These are phyloP conservation scores for Colletotrichum sp. DNA, from an alignment of 2,329 filamentous ascomycete species.

Conservation along the genomic window DNA sequence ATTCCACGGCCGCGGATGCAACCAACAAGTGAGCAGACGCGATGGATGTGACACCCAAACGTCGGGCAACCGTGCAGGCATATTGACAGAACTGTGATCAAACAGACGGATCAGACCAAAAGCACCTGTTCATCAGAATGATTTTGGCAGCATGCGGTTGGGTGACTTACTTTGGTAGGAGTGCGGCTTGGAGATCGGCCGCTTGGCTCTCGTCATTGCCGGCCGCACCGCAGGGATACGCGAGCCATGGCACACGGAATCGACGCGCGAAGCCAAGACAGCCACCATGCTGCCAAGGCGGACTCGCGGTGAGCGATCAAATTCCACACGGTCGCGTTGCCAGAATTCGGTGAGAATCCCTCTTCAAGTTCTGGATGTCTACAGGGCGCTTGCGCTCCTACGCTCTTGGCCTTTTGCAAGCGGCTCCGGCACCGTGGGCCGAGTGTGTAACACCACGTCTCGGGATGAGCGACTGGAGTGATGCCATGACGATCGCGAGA, in stretches of 20 bases:
- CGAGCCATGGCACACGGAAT: conserved; percentile 18
- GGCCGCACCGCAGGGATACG: conserved; percentile 1
- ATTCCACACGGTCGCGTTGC: background rate
- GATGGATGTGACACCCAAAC: background rate
- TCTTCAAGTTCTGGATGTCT: background rate
- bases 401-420: background rate
- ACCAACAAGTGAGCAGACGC: background rate
- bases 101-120: background rate
- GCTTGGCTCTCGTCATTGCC: conserved; percentile 17
- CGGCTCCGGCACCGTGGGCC: background rate
- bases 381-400: background rate
- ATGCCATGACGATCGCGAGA: conserved; percentile 8
- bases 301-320: background rate
- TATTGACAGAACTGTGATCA: background rate
- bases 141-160: background rate
- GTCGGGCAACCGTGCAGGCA: background rate
- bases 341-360: background rate
- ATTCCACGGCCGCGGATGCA: background rate
- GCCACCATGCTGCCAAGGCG: background rate
- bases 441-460: background rate
- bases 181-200: conserved; percentile 13
- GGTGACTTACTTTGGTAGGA: background rate
- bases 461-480: background rate
- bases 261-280: conserved; percentile 8
- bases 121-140: background rate